phyloP scores from a whole-genome alignment of 441 rosid species.

The Capsella rubella region DNA sequence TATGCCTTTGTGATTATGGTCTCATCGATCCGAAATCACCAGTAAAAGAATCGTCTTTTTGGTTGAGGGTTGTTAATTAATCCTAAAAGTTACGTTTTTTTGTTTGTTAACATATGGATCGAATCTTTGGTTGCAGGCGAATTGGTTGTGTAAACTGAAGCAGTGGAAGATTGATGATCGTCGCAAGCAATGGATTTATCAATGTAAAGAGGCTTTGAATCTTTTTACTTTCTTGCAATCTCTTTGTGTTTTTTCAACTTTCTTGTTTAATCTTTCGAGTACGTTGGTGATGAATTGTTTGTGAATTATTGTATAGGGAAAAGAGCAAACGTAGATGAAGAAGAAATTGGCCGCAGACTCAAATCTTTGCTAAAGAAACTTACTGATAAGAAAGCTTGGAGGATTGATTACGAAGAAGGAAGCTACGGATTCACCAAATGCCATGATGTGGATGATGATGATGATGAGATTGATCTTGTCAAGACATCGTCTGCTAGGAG shows the following conservation, averaged over 20 bases:
- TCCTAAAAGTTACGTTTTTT: neutral
- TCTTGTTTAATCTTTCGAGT: conserved; percentile 2
- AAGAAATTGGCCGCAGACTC: conserved; percentile 43
- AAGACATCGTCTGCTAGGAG: conserved; percentile 43
- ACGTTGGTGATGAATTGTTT: conserved; percentile 30
- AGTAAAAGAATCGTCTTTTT: neutral
- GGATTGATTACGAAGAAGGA: conserved; percentile 38
- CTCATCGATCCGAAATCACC: neutral
- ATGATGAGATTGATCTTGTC: conserved; percentile 18
- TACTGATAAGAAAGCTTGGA: conserved; percentile 29
- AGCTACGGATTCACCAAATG: too few species aligned
- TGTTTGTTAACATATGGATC: neutral
- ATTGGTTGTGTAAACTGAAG: conserved; percentile 80
- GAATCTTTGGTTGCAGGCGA: conserved; percentile 54
- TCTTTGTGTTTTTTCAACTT: neutral
- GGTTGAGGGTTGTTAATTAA: neutral
- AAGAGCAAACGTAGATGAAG: conserved; percentile 50
- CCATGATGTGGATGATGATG: conserved; percentile 8
- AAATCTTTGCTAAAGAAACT: conserved; percentile 25
- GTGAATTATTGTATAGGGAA: conserved; percentile 42
- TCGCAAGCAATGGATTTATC: conserved; percentile 89
- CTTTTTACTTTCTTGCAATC: neutral
- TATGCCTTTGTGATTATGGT: neutral
- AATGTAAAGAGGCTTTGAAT: conserved; percentile 48
- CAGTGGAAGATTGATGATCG: conserved; percentile 88